Evolutionary conservation across 345 rosid species (phyloP), one percentile per base, ranked within the genome.

Genomic region (Acer yangbiense): DNA sequence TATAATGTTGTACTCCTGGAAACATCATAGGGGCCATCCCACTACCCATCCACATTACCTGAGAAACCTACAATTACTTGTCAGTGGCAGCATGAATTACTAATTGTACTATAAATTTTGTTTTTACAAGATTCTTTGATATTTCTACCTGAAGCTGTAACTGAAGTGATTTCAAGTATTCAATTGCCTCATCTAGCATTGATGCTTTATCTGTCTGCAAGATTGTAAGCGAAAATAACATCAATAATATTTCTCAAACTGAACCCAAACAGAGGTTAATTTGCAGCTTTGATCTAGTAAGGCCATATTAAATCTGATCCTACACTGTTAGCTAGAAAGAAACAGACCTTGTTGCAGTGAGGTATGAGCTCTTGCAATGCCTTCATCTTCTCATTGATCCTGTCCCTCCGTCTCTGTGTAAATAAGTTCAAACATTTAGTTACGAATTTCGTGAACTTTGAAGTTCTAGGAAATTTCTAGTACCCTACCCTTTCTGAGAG

Each of bases 1-100:
- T 78, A 50, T 87, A 89, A 55, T 84, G 90, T 65, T 90, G 98
- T 21, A 90, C 78, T 66, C 97, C 95, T 11, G 93, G 91, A 81
- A 91, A 93, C 95, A 95, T 89, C 90, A 89, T 80, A 9, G 95
- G 98, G 77, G 91, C 90, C 95, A 91, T 92, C 85, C 95, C 87
- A 82, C 84, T 87, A 39, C 98, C 95, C 93, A 93, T 89, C 91
- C 97, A 93, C 95, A 93, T 92, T 73, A 93, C 83, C 94, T 95
- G 85, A 80, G 73, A 73, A 71, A 66, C 69, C 78, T 73, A 27
- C 25, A 35, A 35, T 35, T 35, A 35, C 39, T 35, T 4, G 39
- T 35, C 39, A 35, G 39, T 35, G 6, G 39, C 39, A 35, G 39
- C 39, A 0, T 35, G 39, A 35, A 35, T 35, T 35, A 35, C 1